Percentiles rank a stretch among this genome's conserved stretches.
phyloP scores from a whole-genome alignment of 2,329 filamentous ascomycete species.

The Lachnellula occidentalis region DNA sequence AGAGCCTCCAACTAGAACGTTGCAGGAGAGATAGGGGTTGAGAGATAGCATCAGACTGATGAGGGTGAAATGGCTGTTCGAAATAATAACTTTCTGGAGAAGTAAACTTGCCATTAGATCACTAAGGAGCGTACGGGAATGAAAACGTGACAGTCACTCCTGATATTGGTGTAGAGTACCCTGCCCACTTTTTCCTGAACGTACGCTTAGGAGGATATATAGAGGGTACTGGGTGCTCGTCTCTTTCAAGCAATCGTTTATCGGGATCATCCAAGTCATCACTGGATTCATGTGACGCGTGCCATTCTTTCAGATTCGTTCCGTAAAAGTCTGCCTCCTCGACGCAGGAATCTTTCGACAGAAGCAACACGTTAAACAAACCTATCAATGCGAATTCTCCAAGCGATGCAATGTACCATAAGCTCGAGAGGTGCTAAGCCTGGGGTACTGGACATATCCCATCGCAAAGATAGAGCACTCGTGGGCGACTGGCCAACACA shows the following conservation, averaged over 20 bases:
- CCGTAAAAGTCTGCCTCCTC: constrained; percentile 23
- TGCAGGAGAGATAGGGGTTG: neutral
- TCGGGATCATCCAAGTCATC: constrained; percentile 25
- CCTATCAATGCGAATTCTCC: constrained; percentile 40
- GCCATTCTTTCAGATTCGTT: constrained; percentile 23
- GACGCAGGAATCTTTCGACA: constrained; percentile 18
- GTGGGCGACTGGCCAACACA: constrained; percentile 32
- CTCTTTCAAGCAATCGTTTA: constrained; percentile 15
- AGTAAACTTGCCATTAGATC: constrained; percentile 9
- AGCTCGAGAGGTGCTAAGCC: constrained; percentile 41
- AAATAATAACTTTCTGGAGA: constrained; percentile 16
- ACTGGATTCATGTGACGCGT: constrained; percentile 24
- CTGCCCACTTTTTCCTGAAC: constrained; percentile 1
- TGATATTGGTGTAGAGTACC: neutral
- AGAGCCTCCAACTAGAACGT: constrained; percentile 6
- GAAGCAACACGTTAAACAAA: constrained; percentile 37
- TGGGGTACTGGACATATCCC: constrained; percentile 37
- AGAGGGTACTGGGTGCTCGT: constrained; percentile 1
- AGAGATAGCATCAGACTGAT: neutral
- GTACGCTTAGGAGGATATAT: neutral
- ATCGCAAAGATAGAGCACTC: constrained; percentile 37
- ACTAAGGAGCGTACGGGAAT: constrained; percentile 5
- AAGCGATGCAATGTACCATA: constrained; percentile 41
- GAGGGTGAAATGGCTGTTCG: constrained; percentile 14
- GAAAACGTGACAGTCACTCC: constrained; percentile 6